Conservation (phyloP, 176 grass and related monocot genomes). For the Pharus latifolius region DNA sequence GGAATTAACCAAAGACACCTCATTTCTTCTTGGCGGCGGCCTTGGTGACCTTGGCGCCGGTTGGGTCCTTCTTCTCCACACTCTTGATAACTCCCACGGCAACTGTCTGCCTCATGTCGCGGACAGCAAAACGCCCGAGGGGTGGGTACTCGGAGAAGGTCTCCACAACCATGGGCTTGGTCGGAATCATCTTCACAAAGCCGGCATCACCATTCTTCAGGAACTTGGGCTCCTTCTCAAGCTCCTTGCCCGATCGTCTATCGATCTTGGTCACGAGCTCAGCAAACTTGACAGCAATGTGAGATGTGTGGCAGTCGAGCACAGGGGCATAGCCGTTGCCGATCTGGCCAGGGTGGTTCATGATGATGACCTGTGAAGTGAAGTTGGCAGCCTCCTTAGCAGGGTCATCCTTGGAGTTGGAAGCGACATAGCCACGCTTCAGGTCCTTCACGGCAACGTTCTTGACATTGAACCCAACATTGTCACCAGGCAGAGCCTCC, state of each 20-base stretch:
- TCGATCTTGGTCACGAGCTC: slow-evolving; percentile 20
- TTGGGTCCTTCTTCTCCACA: no score
- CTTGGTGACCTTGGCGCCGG: no score
- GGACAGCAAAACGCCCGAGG: slow-evolving; percentile 14
- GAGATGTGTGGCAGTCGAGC: no score
- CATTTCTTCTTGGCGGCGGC: slow-evolving; percentile 13
- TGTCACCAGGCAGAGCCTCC: no score
- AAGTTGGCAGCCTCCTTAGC: slow-evolving; percentile 25
- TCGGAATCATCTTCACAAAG: slow-evolving; percentile 21
- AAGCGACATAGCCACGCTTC: slow-evolving; percentile 21
- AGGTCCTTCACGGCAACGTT: slow-evolving; percentile 26
- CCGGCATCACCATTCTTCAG: no score
- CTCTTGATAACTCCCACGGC: no score
- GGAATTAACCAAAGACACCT: no score
- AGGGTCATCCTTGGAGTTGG: no score
- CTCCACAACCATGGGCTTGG: slow-evolving; percentile 29
- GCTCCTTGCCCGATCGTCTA: no score
- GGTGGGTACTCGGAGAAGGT: slow-evolving; percentile 20
- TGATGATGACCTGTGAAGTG: slow-evolving; percentile 24
- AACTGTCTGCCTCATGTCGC: slow-evolving; percentile 23
- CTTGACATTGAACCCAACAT: slow-evolving; percentile 19
- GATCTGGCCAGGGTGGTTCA: slow-evolving; percentile 28
- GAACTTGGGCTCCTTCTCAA: no score
- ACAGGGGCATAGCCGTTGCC: no score
- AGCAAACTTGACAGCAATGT: slow-evolving; percentile 22